These are phyloP conservation scores for Vararia minispora DNA, from an alignment of 768 basidiomycete species.

Conservation along the genomic window DNA sequence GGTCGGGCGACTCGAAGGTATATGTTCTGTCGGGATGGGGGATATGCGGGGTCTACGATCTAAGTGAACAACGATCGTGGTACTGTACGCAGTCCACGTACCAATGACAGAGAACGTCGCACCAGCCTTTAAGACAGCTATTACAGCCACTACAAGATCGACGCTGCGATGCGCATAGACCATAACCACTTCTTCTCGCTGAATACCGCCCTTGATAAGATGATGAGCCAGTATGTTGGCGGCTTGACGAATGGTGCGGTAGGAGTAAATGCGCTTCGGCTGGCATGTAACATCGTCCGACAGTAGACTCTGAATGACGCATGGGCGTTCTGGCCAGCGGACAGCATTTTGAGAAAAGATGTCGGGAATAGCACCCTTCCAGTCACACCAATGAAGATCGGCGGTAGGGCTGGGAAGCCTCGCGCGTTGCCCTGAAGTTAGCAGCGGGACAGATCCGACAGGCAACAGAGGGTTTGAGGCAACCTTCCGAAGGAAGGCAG, in stretches of 20 bases:
- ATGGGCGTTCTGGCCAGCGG: slow-evolving; percentile 68
- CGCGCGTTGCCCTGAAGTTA: slow-evolving; percentile 58
- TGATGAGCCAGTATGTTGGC: slow-evolving; percentile 88
- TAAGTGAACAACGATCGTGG: too few relatives aligned
- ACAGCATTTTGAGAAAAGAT: slow-evolving; percentile 86
- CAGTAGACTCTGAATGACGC: slow-evolving; percentile 74
- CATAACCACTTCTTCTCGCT: slow-evolving; percentile 95
- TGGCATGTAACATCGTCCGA: slow-evolving; percentile 34
- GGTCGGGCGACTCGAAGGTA: slow-evolving; percentile 92
- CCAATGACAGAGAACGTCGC: slow-evolving; percentile 97
- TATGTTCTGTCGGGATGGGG: slow-evolving; percentile 81
- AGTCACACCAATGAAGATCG: slow-evolving; percentile 94
- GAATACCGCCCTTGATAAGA: slow-evolving; percentile 72
- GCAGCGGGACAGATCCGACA: slow-evolving; percentile 70
- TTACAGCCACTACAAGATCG: slow-evolving; percentile 92
- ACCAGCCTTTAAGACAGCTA: slow-evolving; percentile 93
- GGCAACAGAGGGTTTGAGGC: slow-evolving; percentile 54
- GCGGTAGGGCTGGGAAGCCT: slow-evolving; percentile 75
- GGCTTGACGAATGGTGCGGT: slow-evolving; percentile 70
- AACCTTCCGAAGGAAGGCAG: slow-evolving; percentile 61
- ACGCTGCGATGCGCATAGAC: slow-evolving; percentile 95
- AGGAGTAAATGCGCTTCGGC: slow-evolving; percentile 56
- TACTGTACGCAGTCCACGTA: slow-evolving; percentile 28
- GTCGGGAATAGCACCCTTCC: slow-evolving; percentile 94
- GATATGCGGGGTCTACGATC: slow-evolving; percentile 85